phyloP scores from a whole-genome alignment of 805 yeast species.

The Candida ponderosae region DNA sequence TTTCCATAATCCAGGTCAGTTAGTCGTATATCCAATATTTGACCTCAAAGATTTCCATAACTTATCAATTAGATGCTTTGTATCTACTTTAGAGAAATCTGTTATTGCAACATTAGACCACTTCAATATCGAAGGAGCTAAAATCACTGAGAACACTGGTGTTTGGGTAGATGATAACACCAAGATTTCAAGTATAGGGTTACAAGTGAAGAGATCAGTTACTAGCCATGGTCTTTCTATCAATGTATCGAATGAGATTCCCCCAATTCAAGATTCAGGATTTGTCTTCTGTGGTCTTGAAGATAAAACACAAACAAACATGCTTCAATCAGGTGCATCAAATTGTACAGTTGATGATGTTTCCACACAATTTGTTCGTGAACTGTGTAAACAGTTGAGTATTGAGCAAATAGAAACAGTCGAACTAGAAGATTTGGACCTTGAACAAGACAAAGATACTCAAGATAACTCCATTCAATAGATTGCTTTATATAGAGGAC shows the following conservation, averaged over 20 bases:
- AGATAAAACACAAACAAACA: slow-evolving; percentile 47
- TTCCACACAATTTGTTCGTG: slow-evolving; percentile 34
- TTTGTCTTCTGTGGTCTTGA: slow-evolving; percentile 85
- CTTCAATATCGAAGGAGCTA: slow-evolving; percentile 33
- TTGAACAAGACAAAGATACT: slow-evolving; percentile 4
- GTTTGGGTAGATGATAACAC: slow-evolving; percentile 61
- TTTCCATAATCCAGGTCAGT: slow-evolving; percentile 94
- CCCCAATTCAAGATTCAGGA: slow-evolving; percentile 50
- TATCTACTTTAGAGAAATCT: slow-evolving; percentile 52
- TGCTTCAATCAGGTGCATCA: slow-evolving; percentile 25
- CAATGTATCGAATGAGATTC: slow-evolving; percentile 67
- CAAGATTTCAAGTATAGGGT: slow-evolving; percentile 86
- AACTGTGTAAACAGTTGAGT: slow-evolving; percentile 33
- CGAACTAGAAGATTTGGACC: slow-evolving; percentile 24
- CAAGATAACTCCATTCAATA: too few relatives aligned
- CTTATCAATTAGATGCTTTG: slow-evolving; percentile 57
- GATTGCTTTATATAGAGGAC: too few relatives aligned
- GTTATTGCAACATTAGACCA: slow-evolving; percentile 38
- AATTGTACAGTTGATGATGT: slow-evolving; percentile 24
- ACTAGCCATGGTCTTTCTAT: slow-evolving; percentile 88
- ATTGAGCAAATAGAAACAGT: slow-evolving; percentile 28
- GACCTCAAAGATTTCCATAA: slow-evolving; percentile 56
- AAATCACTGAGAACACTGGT: slow-evolving; percentile 69
- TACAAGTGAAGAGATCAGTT: slow-evolving; percentile 74
- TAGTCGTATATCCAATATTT: slow-evolving; percentile 74